Evolutionary conservation across 805 yeast genomes (phyloP).

Genomic region (Kodamaea fukazawae): DNA sequence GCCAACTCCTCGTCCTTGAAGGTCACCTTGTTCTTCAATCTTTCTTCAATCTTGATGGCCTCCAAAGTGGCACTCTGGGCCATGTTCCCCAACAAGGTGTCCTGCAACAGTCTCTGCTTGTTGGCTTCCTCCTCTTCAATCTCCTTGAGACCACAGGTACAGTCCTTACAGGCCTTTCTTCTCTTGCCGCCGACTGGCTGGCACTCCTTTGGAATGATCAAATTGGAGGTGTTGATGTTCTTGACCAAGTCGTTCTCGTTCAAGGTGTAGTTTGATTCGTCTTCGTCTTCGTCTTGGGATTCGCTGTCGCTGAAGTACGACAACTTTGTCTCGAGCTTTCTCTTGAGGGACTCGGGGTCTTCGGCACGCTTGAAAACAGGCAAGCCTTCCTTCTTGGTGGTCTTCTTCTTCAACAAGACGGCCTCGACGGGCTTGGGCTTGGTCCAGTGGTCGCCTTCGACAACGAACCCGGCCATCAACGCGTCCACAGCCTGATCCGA

Average conservation of each 20-base stretch:
- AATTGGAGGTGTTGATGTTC: constrained; percentile 27
- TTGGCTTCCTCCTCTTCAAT: constrained; percentile 65
- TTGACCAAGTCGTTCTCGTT: constrained; percentile 41
- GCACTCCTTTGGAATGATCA: constrained; percentile 60
- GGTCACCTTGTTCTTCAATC: constrained; percentile 43
- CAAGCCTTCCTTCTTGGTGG: constrained; percentile 10
- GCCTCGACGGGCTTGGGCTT: constrained; percentile 44
- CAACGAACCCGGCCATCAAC: constrained; percentile 62
- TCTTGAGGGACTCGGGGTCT: constrained; percentile 42
- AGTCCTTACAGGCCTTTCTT: constrained; percentile 95
- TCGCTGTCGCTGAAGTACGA: constrained; percentile 57
- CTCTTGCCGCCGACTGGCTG: constrained; percentile 57
- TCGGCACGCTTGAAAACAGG: constrained; percentile 18
- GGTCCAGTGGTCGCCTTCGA: constrained; percentile 49
- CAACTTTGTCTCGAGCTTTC: constrained; percentile 48
- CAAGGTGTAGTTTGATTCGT: constrained; percentile 41
- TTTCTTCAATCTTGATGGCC: constrained; percentile 53
- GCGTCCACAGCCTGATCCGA: constrained; percentile 55
- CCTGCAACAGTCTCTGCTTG: constrained; percentile 43
- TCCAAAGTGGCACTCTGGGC: constrained; percentile 52
- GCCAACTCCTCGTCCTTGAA: constrained; percentile 69
- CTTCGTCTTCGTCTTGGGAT: constrained; percentile 48
- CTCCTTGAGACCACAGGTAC: constrained; percentile 96
- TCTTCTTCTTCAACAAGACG: constrained; percentile 30
- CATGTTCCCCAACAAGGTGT: constrained; percentile 43